Conservation (phyloP, 1,284 basidiomycete species). For the Naganishia sp. region DNA sequence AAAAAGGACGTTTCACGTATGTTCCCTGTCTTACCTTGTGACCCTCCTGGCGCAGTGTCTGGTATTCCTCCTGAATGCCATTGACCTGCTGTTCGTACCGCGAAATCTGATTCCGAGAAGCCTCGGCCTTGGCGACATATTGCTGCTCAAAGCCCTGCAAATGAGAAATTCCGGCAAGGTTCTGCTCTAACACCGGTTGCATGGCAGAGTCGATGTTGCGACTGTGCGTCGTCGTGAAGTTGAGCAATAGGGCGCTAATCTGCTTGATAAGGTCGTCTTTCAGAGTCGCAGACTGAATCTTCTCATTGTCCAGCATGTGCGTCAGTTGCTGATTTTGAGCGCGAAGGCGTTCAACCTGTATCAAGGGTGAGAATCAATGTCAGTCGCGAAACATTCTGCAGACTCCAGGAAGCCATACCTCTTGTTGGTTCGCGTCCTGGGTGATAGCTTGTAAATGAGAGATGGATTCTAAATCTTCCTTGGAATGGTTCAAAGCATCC, state of each 20-base stretch:
- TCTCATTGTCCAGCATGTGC: constrained; percentile 67
- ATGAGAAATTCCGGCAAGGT: constrained; percentile 59
- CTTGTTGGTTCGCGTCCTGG: constrained; percentile 60
- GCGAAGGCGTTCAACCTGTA: constrained; percentile 62
- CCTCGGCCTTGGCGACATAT: constrained; percentile 3
- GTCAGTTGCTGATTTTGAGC: constrained; percentile 71
- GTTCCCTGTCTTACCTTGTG: constrained; percentile 12
- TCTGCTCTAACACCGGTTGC: constrained; percentile 61
- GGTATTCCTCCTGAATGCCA: constrained; percentile 12
- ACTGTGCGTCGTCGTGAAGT: constrained; percentile 70
- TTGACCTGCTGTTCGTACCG: constrained; percentile 22
- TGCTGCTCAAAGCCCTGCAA: constrained; percentile 32
- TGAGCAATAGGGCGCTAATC: constrained; percentile 68
- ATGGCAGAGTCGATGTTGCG: constrained; percentile 66
- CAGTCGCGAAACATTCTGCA: not conserved
- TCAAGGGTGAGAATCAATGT: not conserved
- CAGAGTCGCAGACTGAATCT: constrained; percentile 64
- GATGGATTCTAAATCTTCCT: constrained; percentile 61
- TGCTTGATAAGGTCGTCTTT: constrained; percentile 71
- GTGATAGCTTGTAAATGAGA: constrained; percentile 60
- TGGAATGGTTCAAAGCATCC: constrained; percentile 63
- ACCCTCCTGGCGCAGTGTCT: constrained; percentile 15
- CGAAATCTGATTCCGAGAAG: not conserved
- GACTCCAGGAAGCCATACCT: constrained; percentile 47
- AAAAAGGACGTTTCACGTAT: no score